Conservation (phyloP, 202 grass and related monocot species). For the Setaria italica region DNA sequence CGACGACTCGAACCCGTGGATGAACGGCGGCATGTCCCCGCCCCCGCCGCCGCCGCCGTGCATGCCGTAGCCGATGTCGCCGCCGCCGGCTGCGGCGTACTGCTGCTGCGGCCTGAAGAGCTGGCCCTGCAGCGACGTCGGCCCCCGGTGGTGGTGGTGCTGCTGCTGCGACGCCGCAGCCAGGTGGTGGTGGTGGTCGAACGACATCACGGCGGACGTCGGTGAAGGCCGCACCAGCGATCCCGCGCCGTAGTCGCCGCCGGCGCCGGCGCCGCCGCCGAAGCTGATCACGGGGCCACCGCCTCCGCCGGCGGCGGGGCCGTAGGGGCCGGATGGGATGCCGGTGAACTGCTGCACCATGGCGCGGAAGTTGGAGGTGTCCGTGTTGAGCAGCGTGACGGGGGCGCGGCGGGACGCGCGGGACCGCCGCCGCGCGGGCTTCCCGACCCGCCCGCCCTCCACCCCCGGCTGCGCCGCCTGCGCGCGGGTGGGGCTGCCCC, state of each 20-base stretch:
- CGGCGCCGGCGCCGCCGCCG: background rate
- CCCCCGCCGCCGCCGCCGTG: constrained; percentile 16
- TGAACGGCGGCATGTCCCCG: constrained; percentile 48
- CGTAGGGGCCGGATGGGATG: constrained; percentile 66
- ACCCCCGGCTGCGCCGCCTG: constrained; percentile 19
- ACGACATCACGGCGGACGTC: constrained; percentile 56
- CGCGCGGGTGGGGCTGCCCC: constrained; percentile 30
- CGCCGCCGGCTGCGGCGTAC: background rate
- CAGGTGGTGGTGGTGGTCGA: constrained; percentile 33
- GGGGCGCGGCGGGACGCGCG: constrained; percentile 80
- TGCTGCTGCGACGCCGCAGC: constrained; percentile 46
- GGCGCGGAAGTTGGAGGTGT: constrained; percentile 91
- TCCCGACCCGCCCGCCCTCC: constrained; percentile 62
- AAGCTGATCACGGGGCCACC: constrained; percentile 55
- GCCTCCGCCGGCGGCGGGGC: background rate
- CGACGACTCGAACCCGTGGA: constrained; percentile 56
- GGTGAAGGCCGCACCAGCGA: constrained; percentile 55
- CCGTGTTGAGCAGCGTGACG: constrained; percentile 90
- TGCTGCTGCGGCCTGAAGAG: constrained; percentile 53
- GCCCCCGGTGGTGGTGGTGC: constrained; percentile 17
- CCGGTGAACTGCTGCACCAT: constrained; percentile 99
- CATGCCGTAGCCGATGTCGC: background rate
- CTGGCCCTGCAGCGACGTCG: constrained; percentile 56
- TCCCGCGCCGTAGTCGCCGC: constrained; percentile 19
- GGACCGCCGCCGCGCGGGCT: constrained; percentile 64